These are phyloP conservation scores for Trichoderma gamsii DNA, from an alignment of 495 filamentous ascomycete species.

Conservation along the genomic window DNA sequence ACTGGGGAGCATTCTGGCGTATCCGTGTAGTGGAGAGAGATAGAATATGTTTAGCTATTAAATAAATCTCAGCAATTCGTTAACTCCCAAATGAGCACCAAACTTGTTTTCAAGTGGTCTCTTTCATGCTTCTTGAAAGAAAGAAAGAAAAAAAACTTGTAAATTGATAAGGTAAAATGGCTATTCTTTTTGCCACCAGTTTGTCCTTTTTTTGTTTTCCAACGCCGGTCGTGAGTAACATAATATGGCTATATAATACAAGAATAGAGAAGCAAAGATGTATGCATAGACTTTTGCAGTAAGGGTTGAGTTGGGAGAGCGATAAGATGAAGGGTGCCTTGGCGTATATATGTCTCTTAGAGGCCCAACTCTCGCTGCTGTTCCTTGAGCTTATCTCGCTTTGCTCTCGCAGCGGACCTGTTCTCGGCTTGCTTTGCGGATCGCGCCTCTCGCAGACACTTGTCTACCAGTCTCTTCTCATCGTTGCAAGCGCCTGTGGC, in stretches of 20 bases:
- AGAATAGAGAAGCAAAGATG: background rate
- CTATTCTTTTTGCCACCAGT: background rate
- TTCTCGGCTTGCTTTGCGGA: constrained; percentile 69
- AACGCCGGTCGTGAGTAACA: background rate
- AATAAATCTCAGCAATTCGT: background rate
- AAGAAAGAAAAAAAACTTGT: background rate
- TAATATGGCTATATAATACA: background rate
- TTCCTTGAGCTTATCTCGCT: constrained; percentile 55
- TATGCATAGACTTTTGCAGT: background rate
- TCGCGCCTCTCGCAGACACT: constrained; percentile 74
- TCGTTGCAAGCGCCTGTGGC: constrained; percentile 83
- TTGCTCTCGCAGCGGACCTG: constrained; percentile 62
- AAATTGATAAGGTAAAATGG: background rate
- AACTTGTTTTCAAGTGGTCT: background rate
- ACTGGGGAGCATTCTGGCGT: background rate
- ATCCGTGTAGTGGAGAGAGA: background rate
- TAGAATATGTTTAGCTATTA: background rate
- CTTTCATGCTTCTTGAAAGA: background rate
- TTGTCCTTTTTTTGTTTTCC: background rate
- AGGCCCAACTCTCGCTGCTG: constrained; percentile 13
- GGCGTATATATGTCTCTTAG: background rate
- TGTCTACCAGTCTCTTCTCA: constrained; percentile 71
- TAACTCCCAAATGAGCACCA: background rate
- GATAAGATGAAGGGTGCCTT: background rate
- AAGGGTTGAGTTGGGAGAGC: background rate